Evolutionary conservation across 305 asterid species (phyloP).

Genomic region (Solanum hybrid): DNA sequence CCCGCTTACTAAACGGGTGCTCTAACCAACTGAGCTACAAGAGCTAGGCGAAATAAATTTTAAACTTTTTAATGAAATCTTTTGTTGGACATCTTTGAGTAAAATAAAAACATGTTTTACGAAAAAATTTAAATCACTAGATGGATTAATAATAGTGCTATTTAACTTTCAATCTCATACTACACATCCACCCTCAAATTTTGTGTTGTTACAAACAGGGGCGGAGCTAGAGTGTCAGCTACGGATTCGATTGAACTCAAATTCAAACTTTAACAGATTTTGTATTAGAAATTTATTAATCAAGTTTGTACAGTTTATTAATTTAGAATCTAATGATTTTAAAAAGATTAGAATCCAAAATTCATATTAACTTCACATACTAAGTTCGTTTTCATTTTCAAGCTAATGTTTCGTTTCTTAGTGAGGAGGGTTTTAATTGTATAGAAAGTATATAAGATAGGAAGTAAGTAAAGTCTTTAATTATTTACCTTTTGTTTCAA

Average conservation of each 20-base stretch:
- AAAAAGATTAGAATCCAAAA: not conserved
- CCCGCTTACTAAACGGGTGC: constrained; percentile 99
- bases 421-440: not conserved
- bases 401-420: not conserved
- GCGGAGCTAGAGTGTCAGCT: not conserved
- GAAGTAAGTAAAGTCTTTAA: not conserved
- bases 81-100: not conserved
- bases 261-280: no score
- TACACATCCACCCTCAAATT: not conserved
- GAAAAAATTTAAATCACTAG: not conserved
- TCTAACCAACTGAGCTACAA: constrained; percentile 91
- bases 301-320: not conserved
- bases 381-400: not conserved
- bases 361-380: not conserved
- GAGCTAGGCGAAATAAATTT: not conserved
- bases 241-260: not conserved
- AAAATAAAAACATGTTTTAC: not conserved
- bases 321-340: not conserved
- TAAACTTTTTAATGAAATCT: fast-evolving
- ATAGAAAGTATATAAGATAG: not conserved
- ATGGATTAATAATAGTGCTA: not conserved
- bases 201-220: not conserved
- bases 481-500: not conserved
- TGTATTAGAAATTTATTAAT: not conserved
- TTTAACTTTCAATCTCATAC: not conserved